Evolutionary conservation across 192 early-diverging fungal species (phyloP).

Genomic region (Backusella macrospora): DNA sequence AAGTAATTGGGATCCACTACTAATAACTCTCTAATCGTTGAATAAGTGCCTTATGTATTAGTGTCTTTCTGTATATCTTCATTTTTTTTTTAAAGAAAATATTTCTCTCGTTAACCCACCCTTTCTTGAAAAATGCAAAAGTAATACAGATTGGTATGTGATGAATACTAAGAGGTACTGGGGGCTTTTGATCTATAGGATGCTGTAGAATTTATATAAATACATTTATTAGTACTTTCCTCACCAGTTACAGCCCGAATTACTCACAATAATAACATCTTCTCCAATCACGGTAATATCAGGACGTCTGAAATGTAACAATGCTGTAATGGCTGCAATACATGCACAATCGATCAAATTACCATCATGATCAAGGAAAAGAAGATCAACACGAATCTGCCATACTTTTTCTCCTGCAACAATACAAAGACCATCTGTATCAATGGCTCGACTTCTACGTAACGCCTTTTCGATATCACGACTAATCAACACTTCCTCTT

Average conservation of each 20-base stretch:
- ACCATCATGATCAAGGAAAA: slow-evolving; percentile 93
- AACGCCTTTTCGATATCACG: slow-evolving; percentile 90
- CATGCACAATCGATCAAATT: slow-evolving; percentile 92
- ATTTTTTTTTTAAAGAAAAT: not conserved
- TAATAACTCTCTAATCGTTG: slow-evolving; percentile 49
- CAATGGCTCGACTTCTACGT: slow-evolving; percentile 81
- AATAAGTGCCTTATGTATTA: not conserved
- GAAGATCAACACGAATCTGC: slow-evolving; percentile 87
- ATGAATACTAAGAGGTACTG: slow-evolving; percentile 93
- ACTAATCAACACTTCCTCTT: slow-evolving; percentile 83
- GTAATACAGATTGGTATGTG: slow-evolving; percentile 94
- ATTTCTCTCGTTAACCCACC: slow-evolving; percentile 46
- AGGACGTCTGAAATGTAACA: slow-evolving; percentile 91
- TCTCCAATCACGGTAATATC: slow-evolving; percentile 94
- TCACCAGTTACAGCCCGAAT: not conserved
- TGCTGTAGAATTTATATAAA: slow-evolving; percentile 56
- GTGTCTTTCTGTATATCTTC: not conserved
- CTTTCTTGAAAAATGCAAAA: slow-evolving; percentile 90
- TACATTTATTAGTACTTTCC: not conserved
- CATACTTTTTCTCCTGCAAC: slow-evolving; percentile 96
- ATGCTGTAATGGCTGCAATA: slow-evolving; percentile 86
- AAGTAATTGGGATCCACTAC: slow-evolving; percentile 84
- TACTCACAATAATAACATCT: slow-evolving; percentile 84
- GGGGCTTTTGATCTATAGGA: slow-evolving; percentile 80
- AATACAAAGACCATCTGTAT: slow-evolving; percentile 97